phyloP scores from a whole-genome alignment of 2,329 filamentous ascomycete species.

The Thermomyces lanuginosus region DNA sequence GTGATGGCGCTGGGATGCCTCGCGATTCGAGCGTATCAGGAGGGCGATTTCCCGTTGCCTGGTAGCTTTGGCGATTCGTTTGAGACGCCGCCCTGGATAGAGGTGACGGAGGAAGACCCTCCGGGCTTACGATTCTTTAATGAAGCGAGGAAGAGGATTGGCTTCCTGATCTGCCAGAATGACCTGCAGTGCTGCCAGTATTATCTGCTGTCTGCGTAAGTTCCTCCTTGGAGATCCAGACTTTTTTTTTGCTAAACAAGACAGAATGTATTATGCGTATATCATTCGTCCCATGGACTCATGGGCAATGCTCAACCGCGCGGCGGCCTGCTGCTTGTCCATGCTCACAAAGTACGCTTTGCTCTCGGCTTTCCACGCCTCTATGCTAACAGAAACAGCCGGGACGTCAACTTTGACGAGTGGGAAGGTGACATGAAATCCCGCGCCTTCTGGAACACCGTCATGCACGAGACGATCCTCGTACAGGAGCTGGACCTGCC shows the following conservation, averaged over 20 bases:
- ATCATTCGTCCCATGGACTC: constrained; percentile 38
- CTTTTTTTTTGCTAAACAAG: constrained; percentile 2
- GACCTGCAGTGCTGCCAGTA: constrained; percentile 37
- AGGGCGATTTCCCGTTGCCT: constrained; percentile 32
- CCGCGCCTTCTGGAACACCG: constrained; percentile 38
- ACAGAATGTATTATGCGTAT: constrained; percentile 34
- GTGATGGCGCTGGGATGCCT: constrained; percentile 37
- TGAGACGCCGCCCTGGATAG: constrained; percentile 23
- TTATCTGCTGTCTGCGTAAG: constrained; percentile 34
- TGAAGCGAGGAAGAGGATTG: constrained; percentile 36
- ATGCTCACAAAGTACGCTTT: constrained; percentile 30
- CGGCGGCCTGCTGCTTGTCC: constrained; percentile 34
- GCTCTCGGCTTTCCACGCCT: not conserved
- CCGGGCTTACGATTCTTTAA: constrained; percentile 38
- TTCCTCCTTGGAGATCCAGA: constrained; percentile 1
- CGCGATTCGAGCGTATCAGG: constrained; percentile 33
- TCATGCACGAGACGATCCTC: constrained; percentile 41
- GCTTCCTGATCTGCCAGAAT: constrained; percentile 36
- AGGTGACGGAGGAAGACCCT: constrained; percentile 23
- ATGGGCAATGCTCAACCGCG: constrained; percentile 38
- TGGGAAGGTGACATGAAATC: constrained; percentile 43
- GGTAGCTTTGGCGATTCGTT: constrained; percentile 19
- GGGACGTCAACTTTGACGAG: constrained; percentile 29
- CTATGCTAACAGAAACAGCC: constrained; percentile 11
- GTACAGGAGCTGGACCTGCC: constrained; percentile 39